Evolutionary conservation across 2,329 filamentous ascomycete species (phyloP).

Genomic region (Metarhizium rileyi): DNA sequence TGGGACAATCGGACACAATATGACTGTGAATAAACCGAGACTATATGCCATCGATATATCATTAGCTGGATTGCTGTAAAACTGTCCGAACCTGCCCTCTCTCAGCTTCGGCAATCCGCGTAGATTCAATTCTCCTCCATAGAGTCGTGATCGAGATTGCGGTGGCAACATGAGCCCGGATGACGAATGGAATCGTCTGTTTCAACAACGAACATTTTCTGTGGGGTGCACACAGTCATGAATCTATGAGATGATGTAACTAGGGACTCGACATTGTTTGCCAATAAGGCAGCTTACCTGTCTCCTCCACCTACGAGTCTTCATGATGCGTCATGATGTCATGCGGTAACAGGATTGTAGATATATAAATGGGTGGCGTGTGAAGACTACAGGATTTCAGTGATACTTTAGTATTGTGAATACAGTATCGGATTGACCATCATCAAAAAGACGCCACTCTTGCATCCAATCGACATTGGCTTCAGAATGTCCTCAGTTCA

Average conservation of each 20-base stretch:
- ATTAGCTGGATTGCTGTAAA: too few species aligned
- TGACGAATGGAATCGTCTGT: too few species aligned
- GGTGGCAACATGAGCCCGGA: too few species aligned
- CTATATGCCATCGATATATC: too few species aligned
- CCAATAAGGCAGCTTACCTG: neutral
- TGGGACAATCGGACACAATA: too few species aligned
- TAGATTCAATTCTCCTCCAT: too few species aligned
- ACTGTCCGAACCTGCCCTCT: too few species aligned
- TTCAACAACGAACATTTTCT: too few species aligned
- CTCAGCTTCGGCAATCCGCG: too few species aligned
- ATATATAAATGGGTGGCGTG: neutral
- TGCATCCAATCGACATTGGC: too few species aligned
- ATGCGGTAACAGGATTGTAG: neutral
- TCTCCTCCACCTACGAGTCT: neutral
- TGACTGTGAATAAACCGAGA: too few species aligned
- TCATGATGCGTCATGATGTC: slow-evolving; percentile 4
- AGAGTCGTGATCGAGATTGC: too few species aligned
- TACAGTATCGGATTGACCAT: neutral
- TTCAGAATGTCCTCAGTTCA: slow-evolving; percentile 1
- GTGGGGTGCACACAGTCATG: neutral
- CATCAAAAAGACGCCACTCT: neutral
- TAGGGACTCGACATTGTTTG: neutral
- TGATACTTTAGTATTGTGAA: neutral
- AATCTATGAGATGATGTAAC: slow-evolving; percentile 3
- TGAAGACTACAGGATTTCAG: neutral